Conservation (phyloP, 1,284 basidiomycete genomes). For the Porodaedalea pini region DNA sequence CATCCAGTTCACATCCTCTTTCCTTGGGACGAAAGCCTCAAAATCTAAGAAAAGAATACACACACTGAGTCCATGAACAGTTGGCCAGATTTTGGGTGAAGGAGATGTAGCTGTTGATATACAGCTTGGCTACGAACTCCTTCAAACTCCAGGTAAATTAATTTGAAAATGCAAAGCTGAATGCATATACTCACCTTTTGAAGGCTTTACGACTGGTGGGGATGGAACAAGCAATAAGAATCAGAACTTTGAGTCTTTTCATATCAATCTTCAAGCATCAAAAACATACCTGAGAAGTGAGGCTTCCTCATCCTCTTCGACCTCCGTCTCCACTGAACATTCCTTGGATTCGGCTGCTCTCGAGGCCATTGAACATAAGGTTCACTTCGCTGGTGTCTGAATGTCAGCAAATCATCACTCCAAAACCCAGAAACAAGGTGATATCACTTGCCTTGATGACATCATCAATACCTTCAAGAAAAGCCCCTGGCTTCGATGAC, state of each 20-base stretch:
- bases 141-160: not conserved
- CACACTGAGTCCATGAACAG: too few relatives aligned
- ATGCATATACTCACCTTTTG: not conserved
- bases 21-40: too few relatives aligned
- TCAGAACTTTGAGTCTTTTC: conserved; percentile 6
- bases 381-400: too few relatives aligned
- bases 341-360: conserved; percentile 1
- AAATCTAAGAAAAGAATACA: too few relatives aligned
- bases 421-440: not conserved
- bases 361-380: too few relatives aligned
- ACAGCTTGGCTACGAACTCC: not conserved
- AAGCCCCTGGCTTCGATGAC: too few relatives aligned
- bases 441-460: not conserved
- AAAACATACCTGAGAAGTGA: not conserved
- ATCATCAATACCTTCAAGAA: not conserved
- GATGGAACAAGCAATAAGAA: too few relatives aligned
- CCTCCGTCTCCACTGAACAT: too few relatives aligned
- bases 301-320: too few relatives aligned
- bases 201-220: conserved; percentile 12
- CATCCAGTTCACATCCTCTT: too few relatives aligned
- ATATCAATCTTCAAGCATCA: not conserved
- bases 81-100: too few relatives aligned
- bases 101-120: not conserved
- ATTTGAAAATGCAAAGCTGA: not conserved
- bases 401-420: not conserved